Evolutionary conservation across 2,329 filamentous ascomycete species (phyloP).

Genomic region (Plenodomus tracheiphilus): DNA sequence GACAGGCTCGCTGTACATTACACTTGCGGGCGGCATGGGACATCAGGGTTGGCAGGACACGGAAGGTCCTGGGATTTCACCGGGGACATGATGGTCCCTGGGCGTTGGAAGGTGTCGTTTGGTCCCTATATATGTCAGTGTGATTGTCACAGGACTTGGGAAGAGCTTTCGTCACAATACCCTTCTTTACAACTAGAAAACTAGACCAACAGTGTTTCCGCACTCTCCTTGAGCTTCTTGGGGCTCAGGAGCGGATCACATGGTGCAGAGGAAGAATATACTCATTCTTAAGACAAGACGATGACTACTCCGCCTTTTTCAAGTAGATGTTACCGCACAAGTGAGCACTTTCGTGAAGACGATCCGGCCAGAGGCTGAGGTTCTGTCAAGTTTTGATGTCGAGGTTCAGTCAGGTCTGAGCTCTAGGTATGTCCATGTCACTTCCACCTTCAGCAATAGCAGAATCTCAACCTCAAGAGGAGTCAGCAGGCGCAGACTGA

Average conservation of each 20-base stretch:
- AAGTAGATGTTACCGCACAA: too few relatives aligned
- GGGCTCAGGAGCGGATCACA: neutral
- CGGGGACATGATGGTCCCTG: neutral
- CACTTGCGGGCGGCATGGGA: neutral
- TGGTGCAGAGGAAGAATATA: neutral
- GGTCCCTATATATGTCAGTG: neutral
- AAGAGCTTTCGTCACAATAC: neutral
- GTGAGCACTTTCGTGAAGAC: too few relatives aligned
- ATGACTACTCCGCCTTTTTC: neutral
- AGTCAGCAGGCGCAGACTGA: too few relatives aligned
- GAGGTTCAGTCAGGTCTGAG: too few relatives aligned
- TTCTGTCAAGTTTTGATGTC: too few relatives aligned
- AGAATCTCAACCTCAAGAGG: too few relatives aligned
- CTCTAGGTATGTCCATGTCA: too few relatives aligned
- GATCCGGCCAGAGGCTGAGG: too few relatives aligned
- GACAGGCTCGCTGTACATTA: neutral
- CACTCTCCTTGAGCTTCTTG: neutral
- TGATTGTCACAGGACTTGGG: neutral
- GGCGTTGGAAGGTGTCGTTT: constrained; percentile 1
- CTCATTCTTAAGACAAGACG: neutral
- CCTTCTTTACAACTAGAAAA: neutral
- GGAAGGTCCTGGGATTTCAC: neutral
- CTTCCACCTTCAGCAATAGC: too few relatives aligned
- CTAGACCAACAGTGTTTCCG: neutral
- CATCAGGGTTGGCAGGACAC: neutral